Conservation (phyloP, 1,284 basidiomycete species). For the Golubevia sp. region DNA sequence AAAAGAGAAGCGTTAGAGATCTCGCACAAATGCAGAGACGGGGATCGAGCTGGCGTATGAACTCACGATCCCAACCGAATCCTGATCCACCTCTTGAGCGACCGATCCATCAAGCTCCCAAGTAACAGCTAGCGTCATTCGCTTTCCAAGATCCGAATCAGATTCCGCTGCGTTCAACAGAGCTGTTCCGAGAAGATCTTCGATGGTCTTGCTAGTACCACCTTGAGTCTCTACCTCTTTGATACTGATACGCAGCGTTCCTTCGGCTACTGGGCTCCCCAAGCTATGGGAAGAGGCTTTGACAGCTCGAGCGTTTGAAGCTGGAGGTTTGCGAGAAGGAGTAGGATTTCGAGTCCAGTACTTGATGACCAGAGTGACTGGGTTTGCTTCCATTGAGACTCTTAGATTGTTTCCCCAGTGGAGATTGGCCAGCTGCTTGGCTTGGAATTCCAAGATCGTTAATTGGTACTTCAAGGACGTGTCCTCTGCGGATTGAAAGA, state of each 20-base stretch:
- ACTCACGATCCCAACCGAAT: neutral
- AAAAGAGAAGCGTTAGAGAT: neutral
- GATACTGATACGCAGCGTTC: neutral
- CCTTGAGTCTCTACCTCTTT: neutral
- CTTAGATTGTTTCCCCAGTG: conserved; percentile 41
- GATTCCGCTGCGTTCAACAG: neutral
- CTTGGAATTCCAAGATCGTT: conserved; percentile 48
- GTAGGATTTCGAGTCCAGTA: conserved; percentile 25
- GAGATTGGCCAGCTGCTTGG: conserved; percentile 29
- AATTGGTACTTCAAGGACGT: conserved; percentile 51
- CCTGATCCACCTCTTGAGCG: neutral
- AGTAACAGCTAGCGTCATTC: neutral
- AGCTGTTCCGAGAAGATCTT: neutral
- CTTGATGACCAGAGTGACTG: conserved; percentile 23
- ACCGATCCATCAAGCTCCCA: neutral
- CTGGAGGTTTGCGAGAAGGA: too few species aligned
- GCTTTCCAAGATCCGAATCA: neutral
- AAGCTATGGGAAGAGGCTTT: too few species aligned
- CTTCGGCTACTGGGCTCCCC: neutral
- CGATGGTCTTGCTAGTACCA: neutral
- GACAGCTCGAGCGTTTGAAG: too few species aligned
- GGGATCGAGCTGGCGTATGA: too few species aligned
- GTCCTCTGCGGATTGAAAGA: neutral
- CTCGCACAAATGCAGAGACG: too few species aligned
- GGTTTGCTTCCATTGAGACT: conserved; percentile 15